phyloP scores from a whole-genome alignment of 2,329 filamentous ascomycete genomes.

The Diaporthe capsici region DNA sequence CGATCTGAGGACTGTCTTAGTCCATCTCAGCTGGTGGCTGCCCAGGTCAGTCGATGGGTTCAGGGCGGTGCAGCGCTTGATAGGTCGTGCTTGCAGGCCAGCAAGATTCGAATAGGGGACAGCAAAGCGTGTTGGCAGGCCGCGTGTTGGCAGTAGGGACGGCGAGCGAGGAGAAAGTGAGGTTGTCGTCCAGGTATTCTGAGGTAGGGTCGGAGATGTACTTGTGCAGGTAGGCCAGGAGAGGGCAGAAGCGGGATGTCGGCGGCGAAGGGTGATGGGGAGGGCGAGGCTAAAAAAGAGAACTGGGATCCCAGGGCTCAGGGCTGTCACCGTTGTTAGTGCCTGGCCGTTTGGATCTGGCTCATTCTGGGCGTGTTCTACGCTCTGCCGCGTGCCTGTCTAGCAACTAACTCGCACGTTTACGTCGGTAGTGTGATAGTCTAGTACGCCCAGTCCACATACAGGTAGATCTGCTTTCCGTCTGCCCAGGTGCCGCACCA shows the following conservation, averaged over 20 bases:
- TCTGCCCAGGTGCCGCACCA: slow-evolving; percentile 16
- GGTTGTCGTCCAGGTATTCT: background rate
- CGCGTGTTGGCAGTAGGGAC: background rate
- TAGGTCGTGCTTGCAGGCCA: background rate
- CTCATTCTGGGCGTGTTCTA: slow-evolving; percentile 4
- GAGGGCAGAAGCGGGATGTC: slow-evolving; percentile 18
- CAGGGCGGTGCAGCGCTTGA: background rate
- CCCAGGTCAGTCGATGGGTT: slow-evolving; percentile 15
- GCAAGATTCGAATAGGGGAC: background rate
- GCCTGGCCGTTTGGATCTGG: slow-evolving; percentile 29
- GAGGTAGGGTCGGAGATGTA: background rate
- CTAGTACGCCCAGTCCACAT: slow-evolving; percentile 21
- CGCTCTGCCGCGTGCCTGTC: slow-evolving; percentile 24
- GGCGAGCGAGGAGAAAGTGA: slow-evolving; percentile 9
- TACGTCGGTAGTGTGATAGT: background rate
- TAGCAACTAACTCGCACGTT: background rate
- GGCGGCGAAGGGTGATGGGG: slow-evolving; percentile 16
- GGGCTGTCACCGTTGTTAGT: slow-evolving; percentile 27
- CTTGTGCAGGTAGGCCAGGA: slow-evolving; percentile 1
- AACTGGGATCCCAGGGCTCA: slow-evolving; percentile 27
- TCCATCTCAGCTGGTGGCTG: slow-evolving; percentile 32
- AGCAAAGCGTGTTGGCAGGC: background rate
- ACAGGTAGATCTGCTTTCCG: slow-evolving; percentile 29
- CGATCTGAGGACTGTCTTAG: slow-evolving; percentile 26
- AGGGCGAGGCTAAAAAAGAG: slow-evolving; percentile 29